A percentile compares a stretch with the other conserved stretches of the same genome.
Evolutionary conservation across 192 early-diverging fungal genomes (phyloP).

Genomic region (Coemansia sp.): DNA sequence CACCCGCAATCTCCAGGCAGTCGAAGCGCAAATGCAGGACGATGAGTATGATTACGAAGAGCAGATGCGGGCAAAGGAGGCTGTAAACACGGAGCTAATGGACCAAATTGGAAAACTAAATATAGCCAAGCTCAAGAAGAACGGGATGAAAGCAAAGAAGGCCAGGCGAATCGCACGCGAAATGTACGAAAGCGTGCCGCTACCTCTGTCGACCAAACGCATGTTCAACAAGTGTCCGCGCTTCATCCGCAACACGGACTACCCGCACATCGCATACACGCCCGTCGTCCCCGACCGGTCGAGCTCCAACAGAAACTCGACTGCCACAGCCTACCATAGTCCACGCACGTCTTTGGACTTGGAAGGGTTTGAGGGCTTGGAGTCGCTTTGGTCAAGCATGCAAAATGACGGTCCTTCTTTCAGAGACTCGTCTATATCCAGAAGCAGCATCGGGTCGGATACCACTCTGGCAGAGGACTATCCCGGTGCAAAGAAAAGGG

Average conservation of each 20-base stretch:
- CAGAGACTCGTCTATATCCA: neutral
- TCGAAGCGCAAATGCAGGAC: constrained; percentile 28
- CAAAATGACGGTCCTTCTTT: neutral
- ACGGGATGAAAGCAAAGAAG: neutral
- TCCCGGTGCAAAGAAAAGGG: neutral
- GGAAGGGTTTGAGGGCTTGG: neutral
- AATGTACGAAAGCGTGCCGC: neutral
- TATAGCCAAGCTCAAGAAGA: neutral
- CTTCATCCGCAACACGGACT: constrained; percentile 17
- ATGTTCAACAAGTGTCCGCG: constrained; percentile 33
- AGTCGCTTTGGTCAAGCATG: neutral
- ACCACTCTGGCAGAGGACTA: neutral
- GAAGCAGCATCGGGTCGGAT: neutral
- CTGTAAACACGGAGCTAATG: no score
- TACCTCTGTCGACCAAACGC: constrained; percentile 20
- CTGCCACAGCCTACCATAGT: constrained; percentile 27
- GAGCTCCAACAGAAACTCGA: constrained; percentile 1
- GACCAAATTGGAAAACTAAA: no score
- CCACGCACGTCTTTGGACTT: constrained; percentile 24
- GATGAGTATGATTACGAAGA: constrained; percentile 13
- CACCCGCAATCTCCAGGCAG: constrained; percentile 31
- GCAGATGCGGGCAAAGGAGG: neutral
- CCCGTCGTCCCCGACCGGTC: neutral
- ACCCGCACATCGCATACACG: neutral
- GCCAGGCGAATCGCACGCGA: neutral